phyloP scores from a whole-genome alignment of 148 eudicot species.

The Fagopyrum homotropicum region DNA sequence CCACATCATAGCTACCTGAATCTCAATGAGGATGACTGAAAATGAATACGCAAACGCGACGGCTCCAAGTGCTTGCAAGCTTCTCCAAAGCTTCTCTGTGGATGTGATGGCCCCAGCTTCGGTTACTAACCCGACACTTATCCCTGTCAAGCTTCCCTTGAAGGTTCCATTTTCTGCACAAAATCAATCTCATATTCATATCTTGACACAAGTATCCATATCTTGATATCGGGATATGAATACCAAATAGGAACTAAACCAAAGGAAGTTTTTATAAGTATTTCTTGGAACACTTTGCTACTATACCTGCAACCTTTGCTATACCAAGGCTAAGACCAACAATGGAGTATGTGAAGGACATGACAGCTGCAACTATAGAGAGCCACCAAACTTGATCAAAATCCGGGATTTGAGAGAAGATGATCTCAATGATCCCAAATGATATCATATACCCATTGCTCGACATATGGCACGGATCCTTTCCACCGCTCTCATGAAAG shows the following conservation, averaged over 20 bases:
- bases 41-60: conserved; percentile 42
- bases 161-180: conserved; percentile 30
- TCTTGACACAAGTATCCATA: not conserved
- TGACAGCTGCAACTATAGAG: conserved; percentile 69
- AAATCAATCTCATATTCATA: not conserved
- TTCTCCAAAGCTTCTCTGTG: conserved; percentile 33
- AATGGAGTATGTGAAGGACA: conserved; percentile 74
- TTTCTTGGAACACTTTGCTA: not conserved
- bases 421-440: conserved; percentile 49
- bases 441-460: conserved; percentile 67
- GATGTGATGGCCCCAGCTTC: conserved; percentile 24
- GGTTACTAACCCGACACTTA: conserved; percentile 33
- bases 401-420: conserved; percentile 71
- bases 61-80: conserved; percentile 47
- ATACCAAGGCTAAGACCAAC: conserved; percentile 74
- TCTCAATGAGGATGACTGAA: conserved; percentile 42
- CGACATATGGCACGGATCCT: conserved; percentile 40
- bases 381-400: conserved; percentile 81
- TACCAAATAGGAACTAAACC: not conserved
- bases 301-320: conserved; percentile 30
- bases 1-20: conserved; percentile 25
- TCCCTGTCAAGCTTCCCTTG: conserved; percentile 42
- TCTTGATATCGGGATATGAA: not conserved
- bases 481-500: conserved; percentile 43
- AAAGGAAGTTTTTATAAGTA: not conserved